Conservation (phyloP, 352 stramenopile genomes). For the Phytophthora pini region DNA sequence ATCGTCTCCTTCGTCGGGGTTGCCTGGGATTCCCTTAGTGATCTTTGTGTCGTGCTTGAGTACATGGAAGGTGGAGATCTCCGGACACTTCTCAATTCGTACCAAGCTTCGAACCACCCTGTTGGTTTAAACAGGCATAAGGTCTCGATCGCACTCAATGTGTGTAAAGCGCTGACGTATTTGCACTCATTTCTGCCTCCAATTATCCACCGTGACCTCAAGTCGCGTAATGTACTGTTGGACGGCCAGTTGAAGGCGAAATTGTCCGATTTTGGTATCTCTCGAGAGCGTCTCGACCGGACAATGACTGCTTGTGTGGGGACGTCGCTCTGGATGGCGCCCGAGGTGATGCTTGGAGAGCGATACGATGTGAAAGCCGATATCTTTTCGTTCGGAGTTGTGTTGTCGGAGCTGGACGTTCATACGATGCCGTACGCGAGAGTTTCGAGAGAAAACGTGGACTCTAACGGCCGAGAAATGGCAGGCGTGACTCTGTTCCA, state of each 20-base stretch:
- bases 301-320: constrained; percentile 24
- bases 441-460: neutral
- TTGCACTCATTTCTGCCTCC: constrained; percentile 23
- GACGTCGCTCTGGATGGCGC: constrained; percentile 11
- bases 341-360: constrained; percentile 17
- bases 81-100: constrained; percentile 33
- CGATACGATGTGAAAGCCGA: constrained; percentile 19
- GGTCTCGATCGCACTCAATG: constrained; percentile 29
- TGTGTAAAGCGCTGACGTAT: constrained; percentile 37
- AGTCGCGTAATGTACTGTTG: constrained; percentile 35
- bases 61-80: constrained; percentile 56
- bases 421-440: constrained; percentile 13
- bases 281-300: constrained; percentile 47
- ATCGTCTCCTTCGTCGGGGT: constrained; percentile 50
- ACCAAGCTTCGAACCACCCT: constrained; percentile 2
- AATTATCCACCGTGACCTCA: constrained; percentile 56
- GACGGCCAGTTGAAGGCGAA: constrained; percentile 54
- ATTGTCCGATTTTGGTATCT: constrained; percentile 72
- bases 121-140: constrained; percentile 35
- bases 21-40: constrained; percentile 42
- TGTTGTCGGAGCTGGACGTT: constrained; percentile 45
- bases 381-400: constrained; percentile 27
- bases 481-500: constrained; percentile 9
- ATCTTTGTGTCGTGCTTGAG: constrained; percentile 49
- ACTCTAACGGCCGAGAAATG: constrained; percentile 11